Percentiles rank a stretch among this genome's conserved stretches.
phyloP scores from a whole-genome alignment of 2,329 filamentous ascomycete genomes.

The Fragosphaeria purpurea region DNA sequence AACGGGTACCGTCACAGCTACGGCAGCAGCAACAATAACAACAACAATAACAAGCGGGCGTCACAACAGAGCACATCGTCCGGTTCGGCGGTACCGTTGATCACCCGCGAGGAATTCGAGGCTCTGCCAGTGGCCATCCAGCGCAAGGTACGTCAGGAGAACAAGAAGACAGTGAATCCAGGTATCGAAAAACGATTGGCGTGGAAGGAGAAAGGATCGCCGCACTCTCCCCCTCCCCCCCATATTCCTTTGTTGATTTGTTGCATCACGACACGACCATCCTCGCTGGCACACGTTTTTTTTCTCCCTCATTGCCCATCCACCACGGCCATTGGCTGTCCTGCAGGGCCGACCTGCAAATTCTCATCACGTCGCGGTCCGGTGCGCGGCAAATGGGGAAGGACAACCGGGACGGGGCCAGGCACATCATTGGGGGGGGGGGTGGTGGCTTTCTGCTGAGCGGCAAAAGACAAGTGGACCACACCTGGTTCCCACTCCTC shows the following conservation, averaged over 20 bases:
- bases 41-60: slow-evolving; percentile 11
- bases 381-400: too few species aligned
- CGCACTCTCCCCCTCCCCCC: neutral
- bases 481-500: too few species aligned
- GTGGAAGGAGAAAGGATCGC: too few species aligned
- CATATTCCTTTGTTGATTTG: neutral
- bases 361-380: neutral
- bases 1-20: slow-evolving; percentile 3
- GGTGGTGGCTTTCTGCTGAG: too few species aligned
- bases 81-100: slow-evolving; percentile 16
- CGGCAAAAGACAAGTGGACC: too few species aligned
- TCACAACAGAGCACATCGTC: slow-evolving; percentile 11
- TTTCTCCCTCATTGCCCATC: neutral
- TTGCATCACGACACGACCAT: neutral
- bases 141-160: slow-evolving; percentile 32
- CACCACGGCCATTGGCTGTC: neutral
- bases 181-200: neutral
- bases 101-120: slow-evolving; percentile 39
- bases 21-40: neutral
- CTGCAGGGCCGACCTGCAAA: neutral
- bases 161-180: neutral
- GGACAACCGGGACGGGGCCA: neutral
- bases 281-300: neutral
- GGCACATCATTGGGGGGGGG: neutral
- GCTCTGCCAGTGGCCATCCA: slow-evolving; percentile 38